Base-by-base conservation (phyloP, 106 monocot genomes). In the Dendrobium nobile region DNA sequence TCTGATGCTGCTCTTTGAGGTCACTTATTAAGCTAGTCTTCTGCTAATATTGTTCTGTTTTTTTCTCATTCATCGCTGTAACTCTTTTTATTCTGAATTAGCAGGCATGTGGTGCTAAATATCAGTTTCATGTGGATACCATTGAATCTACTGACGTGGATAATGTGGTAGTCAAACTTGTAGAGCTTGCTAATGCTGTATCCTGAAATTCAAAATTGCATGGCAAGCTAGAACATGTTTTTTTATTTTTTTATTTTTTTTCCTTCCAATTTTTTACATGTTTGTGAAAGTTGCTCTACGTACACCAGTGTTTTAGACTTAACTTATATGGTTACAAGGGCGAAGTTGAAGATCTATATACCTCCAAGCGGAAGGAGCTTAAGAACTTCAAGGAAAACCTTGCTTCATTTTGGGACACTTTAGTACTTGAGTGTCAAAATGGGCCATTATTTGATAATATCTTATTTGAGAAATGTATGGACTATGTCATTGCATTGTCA, bases 371-470 rank as follows among this genome's bases (percentile, higher is more conserved):
- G 15, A 99, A 92, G 80, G 95, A 99, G 5, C 88, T 91, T 37
- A 99, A 90, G 75, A 89, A 80, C 79, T 95, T 99, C 77, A 99
- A 94, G 79, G 95, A 99, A 64, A 99, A 95, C 73, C 89, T 99
- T 79, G 84, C 84, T 48, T 54, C 78, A 47, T 99, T 99, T 75
- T 99, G 99, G 99, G 89, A 99, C 64, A 81, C 61, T 64, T 77
- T 99, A 75, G 93, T 99, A 80, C 87, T 93, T 77, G 99, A 99
- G 77, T 95, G 99, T 68, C 91, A 99, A 83, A 95, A 93, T 84
- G 99, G 95, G 9, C 99, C 95, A 24, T 80, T 99, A 64, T 99
- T 93, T 88, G 99, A 99, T 85, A 93, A 88, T 31, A 40, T 88
- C 18, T 83, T 99, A 47, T 91, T 99, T 77, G 95, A 95, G 47